Conservation (phyloP, 2,329 filamentous ascomycete genomes). For the Alternaria sp. region DNA sequence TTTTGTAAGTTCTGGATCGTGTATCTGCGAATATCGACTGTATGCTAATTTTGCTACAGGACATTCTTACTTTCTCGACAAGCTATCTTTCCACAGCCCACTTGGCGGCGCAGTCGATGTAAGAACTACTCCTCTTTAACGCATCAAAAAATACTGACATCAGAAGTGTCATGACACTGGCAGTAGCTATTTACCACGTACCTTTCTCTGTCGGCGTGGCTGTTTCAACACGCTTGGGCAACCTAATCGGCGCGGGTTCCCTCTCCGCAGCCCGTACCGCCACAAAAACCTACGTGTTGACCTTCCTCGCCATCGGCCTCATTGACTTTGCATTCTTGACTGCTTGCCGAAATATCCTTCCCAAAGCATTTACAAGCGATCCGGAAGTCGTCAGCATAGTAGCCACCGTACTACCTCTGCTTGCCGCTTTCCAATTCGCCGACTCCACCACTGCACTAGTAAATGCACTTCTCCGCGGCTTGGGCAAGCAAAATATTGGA, state of each 20-base stretch:
- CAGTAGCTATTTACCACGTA: slow-evolving; percentile 51
- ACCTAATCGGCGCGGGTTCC: slow-evolving; percentile 50
- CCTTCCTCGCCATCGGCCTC: slow-evolving; percentile 48
- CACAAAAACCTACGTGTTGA: slow-evolving; percentile 42
- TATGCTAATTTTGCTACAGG: slow-evolving; percentile 15
- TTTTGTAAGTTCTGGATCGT: slow-evolving; percentile 26
- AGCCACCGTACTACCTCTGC: slow-evolving; percentile 43
- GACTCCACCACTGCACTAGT: slow-evolving; percentile 49
- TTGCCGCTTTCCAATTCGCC: slow-evolving; percentile 51
- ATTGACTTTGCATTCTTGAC: slow-evolving; percentile 46
- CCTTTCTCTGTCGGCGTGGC: slow-evolving; percentile 52
- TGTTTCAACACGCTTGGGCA: slow-evolving; percentile 51
- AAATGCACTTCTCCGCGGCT: slow-evolving; percentile 48
- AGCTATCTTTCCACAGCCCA: slow-evolving; percentile 81
- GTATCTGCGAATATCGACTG: neutral
- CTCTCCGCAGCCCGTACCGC: slow-evolving; percentile 45
- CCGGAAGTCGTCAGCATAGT: slow-evolving; percentile 46
- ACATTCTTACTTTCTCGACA: slow-evolving; percentile 71
- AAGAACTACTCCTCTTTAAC: neutral
- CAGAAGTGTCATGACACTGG: slow-evolving; percentile 45
- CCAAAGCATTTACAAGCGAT: slow-evolving; percentile 47
- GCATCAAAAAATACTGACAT: neutral
- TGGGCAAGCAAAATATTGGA: slow-evolving; percentile 51
- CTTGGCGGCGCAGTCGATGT: slow-evolving; percentile 75
- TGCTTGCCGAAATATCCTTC: slow-evolving; percentile 41